A percentile compares a stretch with the other conserved stretches of the same genome.
Evolutionary conservation across 2,329 filamentous ascomycete species (phyloP).

Genomic region (Neophaeococcomyces mojaviensis): DNA sequence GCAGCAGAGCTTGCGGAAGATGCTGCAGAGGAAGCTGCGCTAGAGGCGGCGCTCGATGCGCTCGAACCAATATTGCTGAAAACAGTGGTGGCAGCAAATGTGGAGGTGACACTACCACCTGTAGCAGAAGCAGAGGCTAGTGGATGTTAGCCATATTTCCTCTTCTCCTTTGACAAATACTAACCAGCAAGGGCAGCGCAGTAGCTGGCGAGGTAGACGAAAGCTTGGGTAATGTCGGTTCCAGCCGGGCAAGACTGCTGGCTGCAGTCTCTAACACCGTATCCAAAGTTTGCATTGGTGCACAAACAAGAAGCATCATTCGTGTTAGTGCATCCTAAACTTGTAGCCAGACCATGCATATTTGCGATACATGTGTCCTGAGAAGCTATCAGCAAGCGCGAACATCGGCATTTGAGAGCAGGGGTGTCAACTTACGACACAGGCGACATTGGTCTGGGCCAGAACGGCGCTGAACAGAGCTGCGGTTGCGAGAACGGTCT

Average conservation of each 20-base stretch:
- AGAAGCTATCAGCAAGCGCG: constrained; percentile 13
- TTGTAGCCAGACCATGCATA: constrained; percentile 34
- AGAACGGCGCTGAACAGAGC: constrained; percentile 1
- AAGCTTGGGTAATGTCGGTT: constrained; percentile 29
- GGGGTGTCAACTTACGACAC: constrained; percentile 23
- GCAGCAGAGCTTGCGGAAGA: constrained; percentile 10
- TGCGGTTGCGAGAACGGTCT: constrained; percentile 4
- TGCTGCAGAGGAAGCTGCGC: constrained; percentile 6
- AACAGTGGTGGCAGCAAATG: constrained; percentile 5
- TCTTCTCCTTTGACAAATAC: constrained; percentile 1
- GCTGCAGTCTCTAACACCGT: constrained; percentile 42
- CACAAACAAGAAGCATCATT: constrained; percentile 35
- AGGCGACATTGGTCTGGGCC: constrained; percentile 10
- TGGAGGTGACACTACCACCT: constrained; percentile 11
- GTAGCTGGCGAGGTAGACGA: constrained; percentile 28
- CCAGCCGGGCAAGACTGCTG: constrained; percentile 33
- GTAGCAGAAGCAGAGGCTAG: constrained; percentile 8
- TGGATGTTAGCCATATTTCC: background rate
- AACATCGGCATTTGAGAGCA: background rate
- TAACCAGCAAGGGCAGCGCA: constrained; percentile 26
- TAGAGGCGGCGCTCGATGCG: background rate
- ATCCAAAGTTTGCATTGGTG: constrained; percentile 33
- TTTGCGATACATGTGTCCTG: constrained; percentile 39
- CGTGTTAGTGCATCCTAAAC: constrained; percentile 31
- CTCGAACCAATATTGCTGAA: background rate